Evolutionary conservation across 441 rosid species (phyloP).

Genomic region (Iberis amara): DNA sequence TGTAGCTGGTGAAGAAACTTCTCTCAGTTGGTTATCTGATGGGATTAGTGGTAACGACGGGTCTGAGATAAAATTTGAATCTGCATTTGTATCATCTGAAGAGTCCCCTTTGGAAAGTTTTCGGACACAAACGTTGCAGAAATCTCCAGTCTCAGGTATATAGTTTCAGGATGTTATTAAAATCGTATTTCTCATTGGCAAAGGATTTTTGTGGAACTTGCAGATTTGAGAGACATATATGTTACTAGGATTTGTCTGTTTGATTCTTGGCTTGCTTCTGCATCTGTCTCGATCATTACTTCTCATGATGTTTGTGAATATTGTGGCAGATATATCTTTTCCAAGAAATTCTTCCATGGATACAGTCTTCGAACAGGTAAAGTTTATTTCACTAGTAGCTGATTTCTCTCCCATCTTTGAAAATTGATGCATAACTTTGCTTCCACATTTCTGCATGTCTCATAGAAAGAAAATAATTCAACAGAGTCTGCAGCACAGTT

Average conservation of each 20-base stretch:
- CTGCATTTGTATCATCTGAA: conserved; percentile 55
- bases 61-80: conserved; percentile 56
- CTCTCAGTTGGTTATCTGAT: conserved; percentile 71
- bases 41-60: conserved; percentile 48
- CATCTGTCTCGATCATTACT: conserved; percentile 12
- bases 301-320: conserved; percentile 1
- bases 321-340: conserved; percentile 60
- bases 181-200: neutral
- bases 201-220: no score
- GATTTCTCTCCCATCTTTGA: conserved; percentile 14
- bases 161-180: neutral
- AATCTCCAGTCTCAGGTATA: conserved; percentile 61
- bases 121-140: conserved; percentile 50
- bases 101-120: conserved; percentile 61
- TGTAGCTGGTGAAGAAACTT: conserved; percentile 91
- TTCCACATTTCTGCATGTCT: neutral
- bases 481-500: conserved; percentile 42
- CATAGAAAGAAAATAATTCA: conserved; percentile 50
- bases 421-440: conserved; percentile 19
- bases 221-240: conserved; percentile 3
- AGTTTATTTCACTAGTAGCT: conserved; percentile 17
- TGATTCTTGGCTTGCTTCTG: conserved; percentile 17
- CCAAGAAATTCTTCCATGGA: conserved; percentile 57
- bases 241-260: neutral
- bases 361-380: conserved; percentile 65